Evolutionary conservation across 192 early-diverging fungal genomes (phyloP).

Genomic region (Backusella westeae): DNA sequence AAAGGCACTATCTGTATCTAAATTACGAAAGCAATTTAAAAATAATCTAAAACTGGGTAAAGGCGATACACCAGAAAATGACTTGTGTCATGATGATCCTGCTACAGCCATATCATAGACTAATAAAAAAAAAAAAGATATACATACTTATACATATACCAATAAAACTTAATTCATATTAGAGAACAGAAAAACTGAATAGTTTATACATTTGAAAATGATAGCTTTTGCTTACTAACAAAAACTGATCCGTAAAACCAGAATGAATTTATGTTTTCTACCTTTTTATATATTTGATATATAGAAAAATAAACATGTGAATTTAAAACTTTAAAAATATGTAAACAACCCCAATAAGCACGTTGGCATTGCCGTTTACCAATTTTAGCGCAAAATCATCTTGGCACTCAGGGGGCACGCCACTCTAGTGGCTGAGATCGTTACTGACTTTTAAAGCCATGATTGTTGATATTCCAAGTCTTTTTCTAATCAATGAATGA

Average conservation of each 20-base stretch:
- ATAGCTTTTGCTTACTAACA: too few relatives aligned
- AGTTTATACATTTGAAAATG: too few relatives aligned
- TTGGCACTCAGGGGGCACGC: background rate
- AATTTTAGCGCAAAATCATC: background rate
- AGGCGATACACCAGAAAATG: background rate
- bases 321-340: background rate
- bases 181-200: too few relatives aligned
- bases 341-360: background rate
- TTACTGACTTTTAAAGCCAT: background rate
- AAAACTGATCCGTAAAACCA: background rate
- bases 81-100: background rate
- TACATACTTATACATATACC: too few relatives aligned
- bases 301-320: background rate
- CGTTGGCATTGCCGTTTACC: background rate
- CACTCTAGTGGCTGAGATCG: background rate
- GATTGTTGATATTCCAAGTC: background rate
- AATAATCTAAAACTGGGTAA: background rate
- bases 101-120: background rate
- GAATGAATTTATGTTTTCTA: background rate
- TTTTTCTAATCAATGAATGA: background rate
- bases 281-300: background rate
- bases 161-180: too few relatives aligned
- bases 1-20: background rate
- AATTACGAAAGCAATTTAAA: background rate
- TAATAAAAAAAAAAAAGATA: too few relatives aligned